A percentile compares a stretch with the other conserved stretches of the same genome.
These are phyloP conservation scores for Cyberlindnera meyerae DNA, from an alignment of 805 yeast genomes.

Conservation along the genomic window DNA sequence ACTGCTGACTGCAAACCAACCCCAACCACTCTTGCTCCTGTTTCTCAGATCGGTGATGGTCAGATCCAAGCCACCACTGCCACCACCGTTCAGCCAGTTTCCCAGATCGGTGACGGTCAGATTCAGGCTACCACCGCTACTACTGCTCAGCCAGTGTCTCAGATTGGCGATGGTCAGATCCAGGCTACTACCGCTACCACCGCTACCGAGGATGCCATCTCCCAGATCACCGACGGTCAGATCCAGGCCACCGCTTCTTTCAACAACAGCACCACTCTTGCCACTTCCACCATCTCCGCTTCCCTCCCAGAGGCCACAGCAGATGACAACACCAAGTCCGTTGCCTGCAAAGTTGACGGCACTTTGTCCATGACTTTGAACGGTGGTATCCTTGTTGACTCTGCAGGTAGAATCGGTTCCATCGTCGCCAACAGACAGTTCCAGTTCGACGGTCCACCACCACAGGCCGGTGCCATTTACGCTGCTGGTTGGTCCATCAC, in stretches of 20 bases:
- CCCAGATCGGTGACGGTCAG: constrained; percentile 59
- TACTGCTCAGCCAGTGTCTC: constrained; percentile 30
- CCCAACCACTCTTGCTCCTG: no score
- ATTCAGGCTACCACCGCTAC: constrained; percentile 34
- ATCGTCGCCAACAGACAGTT: constrained; percentile 81
- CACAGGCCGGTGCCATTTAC: constrained; percentile 72
- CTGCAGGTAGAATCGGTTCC: constrained; percentile 66
- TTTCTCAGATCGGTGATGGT: constrained; percentile 43
- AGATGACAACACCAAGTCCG: constrained; percentile 10
- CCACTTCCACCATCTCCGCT: constrained; percentile 30
- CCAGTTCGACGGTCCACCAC: constrained; percentile 85
- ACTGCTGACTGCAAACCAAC: no score
- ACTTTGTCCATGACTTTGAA: constrained; percentile 54
- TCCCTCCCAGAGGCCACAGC: constrained; percentile 24
- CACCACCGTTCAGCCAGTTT: constrained; percentile 12
- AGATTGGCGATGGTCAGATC: constrained; percentile 47
- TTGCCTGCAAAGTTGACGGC: constrained; percentile 41
- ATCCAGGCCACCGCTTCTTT: constrained; percentile 31
- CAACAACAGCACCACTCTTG: constrained; percentile 5
- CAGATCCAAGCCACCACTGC: constrained; percentile 29
- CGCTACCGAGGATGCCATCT: constrained; percentile 27
- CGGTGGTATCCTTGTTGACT: constrained; percentile 49
- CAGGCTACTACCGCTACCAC: constrained; percentile 40
- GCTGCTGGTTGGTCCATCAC: constrained; percentile 62
- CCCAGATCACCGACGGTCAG: constrained; percentile 20